Evolutionary conservation across 768 basidiomycete species (phyloP).

Genomic region (Macrocybe gigantea): DNA sequence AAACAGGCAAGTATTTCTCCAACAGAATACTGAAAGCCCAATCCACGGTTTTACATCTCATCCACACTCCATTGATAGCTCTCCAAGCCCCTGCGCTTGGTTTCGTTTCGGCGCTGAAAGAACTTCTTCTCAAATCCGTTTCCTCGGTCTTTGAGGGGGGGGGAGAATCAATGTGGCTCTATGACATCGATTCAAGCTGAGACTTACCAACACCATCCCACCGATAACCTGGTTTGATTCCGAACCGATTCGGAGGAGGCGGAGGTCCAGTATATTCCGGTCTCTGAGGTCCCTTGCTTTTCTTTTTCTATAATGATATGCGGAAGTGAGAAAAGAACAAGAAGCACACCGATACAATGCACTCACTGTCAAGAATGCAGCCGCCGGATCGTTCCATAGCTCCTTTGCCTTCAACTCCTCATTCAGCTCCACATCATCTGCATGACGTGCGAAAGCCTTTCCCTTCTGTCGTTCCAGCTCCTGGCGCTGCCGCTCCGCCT

Average conservation of each 20-base stretch:
- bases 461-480: slow-evolving; percentile 66
- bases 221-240: slow-evolving; percentile 90
- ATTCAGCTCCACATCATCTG: slow-evolving; percentile 83
- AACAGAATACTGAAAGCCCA: not conserved
- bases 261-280: slow-evolving; percentile 86
- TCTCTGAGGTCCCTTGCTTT: slow-evolving; percentile 64
- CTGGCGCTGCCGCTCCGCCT: slow-evolving; percentile 57
- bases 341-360: not conserved
- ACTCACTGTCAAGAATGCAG: slow-evolving; percentile 83
- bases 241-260: slow-evolving; percentile 92
- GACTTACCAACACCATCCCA: slow-evolving; percentile 96
- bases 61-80: slow-evolving; percentile 86
- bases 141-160: slow-evolving; percentile 57
- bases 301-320: slow-evolving; percentile 53
- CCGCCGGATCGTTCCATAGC: slow-evolving; percentile 97
- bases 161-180: not conserved
- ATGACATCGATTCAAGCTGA: not conserved
- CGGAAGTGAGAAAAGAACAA: not conserved
- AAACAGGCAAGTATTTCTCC: not conserved
- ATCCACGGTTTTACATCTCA: slow-evolving; percentile 65
- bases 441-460: slow-evolving; percentile 68
- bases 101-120: slow-evolving; percentile 80
- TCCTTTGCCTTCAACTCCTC: slow-evolving; percentile 76
- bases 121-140: slow-evolving; percentile 93
- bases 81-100: slow-evolving; percentile 62